These are phyloP conservation scores for Yueomyces sp. DNA, from an alignment of 805 yeast species.

Conservation along the genomic window DNA sequence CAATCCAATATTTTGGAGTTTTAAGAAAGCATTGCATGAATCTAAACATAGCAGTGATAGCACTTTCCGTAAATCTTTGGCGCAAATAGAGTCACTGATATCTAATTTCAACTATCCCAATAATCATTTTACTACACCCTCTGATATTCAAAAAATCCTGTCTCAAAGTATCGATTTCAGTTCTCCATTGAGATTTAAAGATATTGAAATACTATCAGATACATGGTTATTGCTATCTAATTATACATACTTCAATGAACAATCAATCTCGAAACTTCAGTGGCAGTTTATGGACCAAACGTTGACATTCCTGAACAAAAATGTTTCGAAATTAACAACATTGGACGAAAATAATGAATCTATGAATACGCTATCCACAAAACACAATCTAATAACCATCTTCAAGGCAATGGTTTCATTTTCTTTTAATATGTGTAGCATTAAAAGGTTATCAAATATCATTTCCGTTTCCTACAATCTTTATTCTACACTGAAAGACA, in stretches of 20 bases:
- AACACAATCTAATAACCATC: background rate
- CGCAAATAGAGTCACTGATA: background rate
- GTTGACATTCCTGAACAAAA: background rate
- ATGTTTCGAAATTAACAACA: background rate
- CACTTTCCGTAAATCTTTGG: background rate
- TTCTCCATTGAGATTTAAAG: background rate
- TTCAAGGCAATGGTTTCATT: slow-evolving; percentile 1
- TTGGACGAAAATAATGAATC: slow-evolving; percentile 1
- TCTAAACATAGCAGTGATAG: background rate
- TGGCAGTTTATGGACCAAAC: background rate
- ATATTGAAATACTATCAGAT: background rate
- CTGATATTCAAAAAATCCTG: background rate
- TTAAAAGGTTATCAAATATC: slow-evolving; percentile 15
- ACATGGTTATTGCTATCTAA: background rate
- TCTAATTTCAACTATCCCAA: no score
- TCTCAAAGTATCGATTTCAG: background rate
- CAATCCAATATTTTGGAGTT: background rate
- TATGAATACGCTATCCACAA: slow-evolving; percentile 3
- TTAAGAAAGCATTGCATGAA: background rate
- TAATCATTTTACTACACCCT: background rate
- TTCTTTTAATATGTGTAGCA: background rate
- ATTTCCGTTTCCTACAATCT: slow-evolving; percentile 18
- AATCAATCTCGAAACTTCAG: background rate
- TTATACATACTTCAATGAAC: background rate
- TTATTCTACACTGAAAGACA: slow-evolving; percentile 8